Evolutionary conservation across 2,329 filamentous ascomycete genomes (phyloP).

Genomic region (Nectriaceae sp.): DNA sequence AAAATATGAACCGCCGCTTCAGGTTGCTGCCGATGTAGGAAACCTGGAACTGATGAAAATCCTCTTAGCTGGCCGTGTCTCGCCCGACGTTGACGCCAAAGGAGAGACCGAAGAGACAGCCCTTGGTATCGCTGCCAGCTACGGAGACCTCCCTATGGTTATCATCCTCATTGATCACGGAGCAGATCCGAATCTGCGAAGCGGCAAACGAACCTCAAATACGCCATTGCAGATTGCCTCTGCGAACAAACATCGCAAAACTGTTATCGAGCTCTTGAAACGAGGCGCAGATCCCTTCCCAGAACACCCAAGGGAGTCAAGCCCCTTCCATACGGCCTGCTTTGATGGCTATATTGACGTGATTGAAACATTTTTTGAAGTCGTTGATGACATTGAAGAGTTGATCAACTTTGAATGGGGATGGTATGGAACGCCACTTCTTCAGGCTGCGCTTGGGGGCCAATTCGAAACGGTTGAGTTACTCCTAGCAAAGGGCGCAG

Average conservation of each 20-base stretch:
- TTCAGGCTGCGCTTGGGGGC: slow-evolving; percentile 12
- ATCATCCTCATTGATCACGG: slow-evolving; percentile 19
- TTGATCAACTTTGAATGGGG: slow-evolving; percentile 21
- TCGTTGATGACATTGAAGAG: slow-evolving; percentile 8
- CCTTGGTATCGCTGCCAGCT: slow-evolving; percentile 12
- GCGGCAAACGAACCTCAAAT: slow-evolving; percentile 8
- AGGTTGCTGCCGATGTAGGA: slow-evolving; percentile 15
- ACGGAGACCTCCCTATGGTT: slow-evolving; percentile 13
- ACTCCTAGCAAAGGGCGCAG: slow-evolving; percentile 12
- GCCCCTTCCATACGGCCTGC: slow-evolving; percentile 15
- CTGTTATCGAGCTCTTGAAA: slow-evolving; percentile 17
- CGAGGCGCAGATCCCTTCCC: slow-evolving; percentile 15
- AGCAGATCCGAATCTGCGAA: slow-evolving; percentile 18
- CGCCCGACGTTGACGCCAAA: slow-evolving; percentile 10
- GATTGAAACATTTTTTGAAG: slow-evolving; percentile 13
- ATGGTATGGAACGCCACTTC: slow-evolving; percentile 12
- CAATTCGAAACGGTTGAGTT: slow-evolving; percentile 10
- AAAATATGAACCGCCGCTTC: slow-evolving; percentile 11
- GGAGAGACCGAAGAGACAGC: slow-evolving; percentile 10
- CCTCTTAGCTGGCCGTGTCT: slow-evolving; percentile 9
- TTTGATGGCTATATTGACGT: slow-evolving; percentile 8
- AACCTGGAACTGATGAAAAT: slow-evolving; percentile 10
- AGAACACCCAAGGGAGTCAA: slow-evolving; percentile 6
- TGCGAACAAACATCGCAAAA: background rate
- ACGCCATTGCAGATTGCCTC: slow-evolving; percentile 14